These are phyloP conservation scores for Cladosporium sp. DNA, from an alignment of 2,329 filamentous ascomycete genomes.

Conservation along the genomic window DNA sequence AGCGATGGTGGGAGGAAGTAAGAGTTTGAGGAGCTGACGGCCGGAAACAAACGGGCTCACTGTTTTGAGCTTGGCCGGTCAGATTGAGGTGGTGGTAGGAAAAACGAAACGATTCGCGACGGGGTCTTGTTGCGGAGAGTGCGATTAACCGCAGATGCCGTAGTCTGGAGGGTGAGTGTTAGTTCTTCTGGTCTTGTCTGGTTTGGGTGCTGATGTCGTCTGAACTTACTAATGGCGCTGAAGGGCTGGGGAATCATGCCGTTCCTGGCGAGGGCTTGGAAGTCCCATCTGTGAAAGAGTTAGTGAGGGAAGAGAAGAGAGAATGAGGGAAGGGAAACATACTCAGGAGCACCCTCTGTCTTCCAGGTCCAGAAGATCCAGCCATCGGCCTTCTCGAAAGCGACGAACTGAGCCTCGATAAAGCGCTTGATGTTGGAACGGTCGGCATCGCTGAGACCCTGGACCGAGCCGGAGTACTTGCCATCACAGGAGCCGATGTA, in stretches of 20 bases:
- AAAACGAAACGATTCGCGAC: too few species aligned
- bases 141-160: constrained; percentile 14
- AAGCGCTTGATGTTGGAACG: constrained; percentile 40
- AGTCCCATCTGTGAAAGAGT: too few species aligned
- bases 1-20: neutral
- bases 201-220: neutral
- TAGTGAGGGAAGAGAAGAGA: too few species aligned
- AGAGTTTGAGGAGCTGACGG: too few species aligned
- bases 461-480: constrained; percentile 41
- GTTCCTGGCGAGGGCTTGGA: constrained; percentile 38
- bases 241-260: constrained; percentile 32
- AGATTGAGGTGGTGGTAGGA: neutral
- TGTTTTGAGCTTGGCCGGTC: too few species aligned
- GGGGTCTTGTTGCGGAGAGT: too few species aligned
- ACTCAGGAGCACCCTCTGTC: constrained; percentile 45
- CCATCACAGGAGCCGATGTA: constrained; percentile 53
- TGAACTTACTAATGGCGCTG: constrained; percentile 20
- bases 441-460: constrained; percentile 37
- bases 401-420: constrained; percentile 45
- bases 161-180: constrained; percentile 11
- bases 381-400: constrained; percentile 43
- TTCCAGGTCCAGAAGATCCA: constrained; percentile 52
- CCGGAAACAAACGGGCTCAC: too few species aligned
- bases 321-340: too few species aligned
- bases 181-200: neutral